Evolutionary conservation across 306 rosid genomes (phyloP).

Genomic region (Gleditsia sinensis): DNA sequence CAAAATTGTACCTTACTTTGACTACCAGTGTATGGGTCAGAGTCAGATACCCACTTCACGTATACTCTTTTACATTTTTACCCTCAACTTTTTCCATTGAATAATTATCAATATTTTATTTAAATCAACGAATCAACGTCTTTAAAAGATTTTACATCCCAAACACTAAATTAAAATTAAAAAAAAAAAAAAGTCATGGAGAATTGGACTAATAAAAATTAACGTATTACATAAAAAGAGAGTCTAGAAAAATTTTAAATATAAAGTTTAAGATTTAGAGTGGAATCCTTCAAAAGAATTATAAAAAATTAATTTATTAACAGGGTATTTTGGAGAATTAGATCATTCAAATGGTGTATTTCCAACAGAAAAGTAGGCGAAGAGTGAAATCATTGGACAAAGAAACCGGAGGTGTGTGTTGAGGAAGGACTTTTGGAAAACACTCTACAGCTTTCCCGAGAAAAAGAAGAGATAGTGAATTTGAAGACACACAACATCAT

Average conservation of each 20-base stretch:
- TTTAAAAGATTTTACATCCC: no score
- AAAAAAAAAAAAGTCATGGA: no score
- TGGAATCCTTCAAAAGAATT: neutral
- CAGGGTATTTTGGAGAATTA: neutral
- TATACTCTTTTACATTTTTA: neutral
- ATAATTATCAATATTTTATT: no score
- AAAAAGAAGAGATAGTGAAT: neutral
- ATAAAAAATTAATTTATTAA: neutral
- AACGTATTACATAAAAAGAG: no score
- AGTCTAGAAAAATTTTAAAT: no score
- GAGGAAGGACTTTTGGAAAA: neutral
- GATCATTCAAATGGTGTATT: neutral
- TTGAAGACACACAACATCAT: slow-evolving; percentile 11
- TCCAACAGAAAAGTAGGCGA: neutral
- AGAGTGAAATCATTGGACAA: neutral
- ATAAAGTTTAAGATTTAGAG: no score
- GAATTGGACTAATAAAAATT: no score
- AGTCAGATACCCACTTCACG: slow-evolving; percentile 23
- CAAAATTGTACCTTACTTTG: slow-evolving; percentile 36
- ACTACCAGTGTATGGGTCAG: slow-evolving; percentile 39
- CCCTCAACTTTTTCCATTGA: neutral
- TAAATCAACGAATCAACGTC: no score
- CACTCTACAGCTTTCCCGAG: neutral
- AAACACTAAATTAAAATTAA: no score
- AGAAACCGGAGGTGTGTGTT: neutral